Conservation (phyloP, 2,329 filamentous ascomycete species). For the Sporothrix inflata region DNA sequence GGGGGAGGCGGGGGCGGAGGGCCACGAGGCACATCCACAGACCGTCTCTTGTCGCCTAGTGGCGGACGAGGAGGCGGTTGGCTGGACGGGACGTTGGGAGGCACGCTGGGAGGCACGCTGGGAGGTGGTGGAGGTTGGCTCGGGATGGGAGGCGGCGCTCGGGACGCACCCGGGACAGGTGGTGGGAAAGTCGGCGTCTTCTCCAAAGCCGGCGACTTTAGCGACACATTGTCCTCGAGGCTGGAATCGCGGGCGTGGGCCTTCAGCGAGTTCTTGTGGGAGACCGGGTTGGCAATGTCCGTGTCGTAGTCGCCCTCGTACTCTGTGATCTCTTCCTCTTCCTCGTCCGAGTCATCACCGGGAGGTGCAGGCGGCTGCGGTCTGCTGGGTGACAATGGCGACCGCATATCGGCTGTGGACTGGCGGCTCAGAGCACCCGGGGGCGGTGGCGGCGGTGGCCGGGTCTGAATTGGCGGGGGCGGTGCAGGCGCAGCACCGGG, state of each 20-base stretch:
- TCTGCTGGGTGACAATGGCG: constrained; percentile 46
- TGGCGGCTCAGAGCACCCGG: constrained; percentile 58
- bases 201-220: constrained; percentile 58
- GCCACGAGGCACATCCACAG: constrained; percentile 70
- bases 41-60: constrained; percentile 59
- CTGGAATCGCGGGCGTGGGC: constrained; percentile 77
- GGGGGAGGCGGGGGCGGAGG: constrained; percentile 68
- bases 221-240: constrained; percentile 67
- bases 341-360: constrained; percentile 57
- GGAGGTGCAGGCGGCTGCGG: constrained; percentile 34
- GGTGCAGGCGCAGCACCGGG: constrained; percentile 56
- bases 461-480: constrained; percentile 54
- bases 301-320: constrained; percentile 99
- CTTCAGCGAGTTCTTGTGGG: constrained; percentile 90
- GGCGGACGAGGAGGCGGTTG: constrained; percentile 48
- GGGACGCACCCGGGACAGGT: constrained; percentile 62
- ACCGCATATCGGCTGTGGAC: constrained; percentile 60
- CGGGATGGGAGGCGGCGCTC: constrained; percentile 67
- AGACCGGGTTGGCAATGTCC: constrained; percentile 91
- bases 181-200: constrained; percentile 54
- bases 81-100: constrained; percentile 39
- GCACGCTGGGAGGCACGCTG: constrained; percentile 38
- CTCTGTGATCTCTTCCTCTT: constrained; percentile 81
- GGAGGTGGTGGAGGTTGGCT: constrained; percentile 48
- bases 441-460: constrained; percentile 70